Percentiles rank a stretch among this genome's conserved stretches.
Evolutionary conservation across 257 asterid species (phyloP).

Genomic region (Agastache rugosa): DNA sequence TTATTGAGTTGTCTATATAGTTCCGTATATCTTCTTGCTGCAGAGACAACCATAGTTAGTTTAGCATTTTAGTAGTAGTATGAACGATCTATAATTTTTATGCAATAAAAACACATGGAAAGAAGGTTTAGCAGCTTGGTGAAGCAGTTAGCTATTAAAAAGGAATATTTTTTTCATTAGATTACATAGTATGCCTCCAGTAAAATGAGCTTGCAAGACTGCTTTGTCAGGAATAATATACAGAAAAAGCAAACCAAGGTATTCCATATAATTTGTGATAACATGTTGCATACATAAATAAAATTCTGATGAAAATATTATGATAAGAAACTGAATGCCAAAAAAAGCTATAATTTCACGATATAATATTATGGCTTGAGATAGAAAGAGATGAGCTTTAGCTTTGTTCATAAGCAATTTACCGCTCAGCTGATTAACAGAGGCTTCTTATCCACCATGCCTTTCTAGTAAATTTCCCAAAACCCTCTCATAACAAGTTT

Average conservation of each 20-base stretch:
- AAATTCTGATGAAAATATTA: background rate
- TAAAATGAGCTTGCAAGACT: slow-evolving; percentile 15
- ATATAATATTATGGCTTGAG: background rate
- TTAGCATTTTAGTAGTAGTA: slow-evolving; percentile 22
- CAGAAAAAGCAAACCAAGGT: slow-evolving; percentile 23
- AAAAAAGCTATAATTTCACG: background rate
- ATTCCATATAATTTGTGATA: background rate
- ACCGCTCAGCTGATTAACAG: slow-evolving; percentile 5
- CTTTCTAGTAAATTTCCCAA: slow-evolving; percentile 2
- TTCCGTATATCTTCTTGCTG: slow-evolving; percentile 98
- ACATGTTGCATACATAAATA: slow-evolving; percentile 5
- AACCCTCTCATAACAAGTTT: slow-evolving; percentile 12
- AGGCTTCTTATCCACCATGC: slow-evolving; percentile 10
- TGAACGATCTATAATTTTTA: background rate
- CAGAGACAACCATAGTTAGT: slow-evolving; percentile 41
- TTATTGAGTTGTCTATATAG: slow-evolving; percentile 78
- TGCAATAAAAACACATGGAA: background rate
- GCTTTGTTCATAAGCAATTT: slow-evolving; percentile 1
- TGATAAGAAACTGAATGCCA: slow-evolving; percentile 3
- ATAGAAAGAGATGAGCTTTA: background rate
- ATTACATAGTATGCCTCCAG: slow-evolving; percentile 1
- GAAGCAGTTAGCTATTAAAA: background rate
- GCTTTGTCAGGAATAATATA: background rate
- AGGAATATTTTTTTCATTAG: background rate
- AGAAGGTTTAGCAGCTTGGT: background rate